These are phyloP conservation scores for Gossypium sturtianum DNA, from an alignment of 345 rosid species.

Conservation along the genomic window DNA sequence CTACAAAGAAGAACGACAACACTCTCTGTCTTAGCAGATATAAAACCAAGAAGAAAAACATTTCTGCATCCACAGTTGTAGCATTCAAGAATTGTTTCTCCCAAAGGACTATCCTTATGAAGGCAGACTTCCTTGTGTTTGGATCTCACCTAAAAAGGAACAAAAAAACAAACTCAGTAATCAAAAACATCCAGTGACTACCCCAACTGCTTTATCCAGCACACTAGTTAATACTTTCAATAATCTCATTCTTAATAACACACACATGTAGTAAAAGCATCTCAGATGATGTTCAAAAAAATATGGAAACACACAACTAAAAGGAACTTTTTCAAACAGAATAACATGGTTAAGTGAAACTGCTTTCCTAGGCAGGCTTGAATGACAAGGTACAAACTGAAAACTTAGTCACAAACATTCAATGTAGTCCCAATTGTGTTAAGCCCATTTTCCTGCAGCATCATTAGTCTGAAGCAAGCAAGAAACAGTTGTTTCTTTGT, in stretches of 20 bases:
- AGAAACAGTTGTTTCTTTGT: not conserved
- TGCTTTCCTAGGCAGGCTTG: not conserved
- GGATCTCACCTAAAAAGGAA: slow-evolving; percentile 77
- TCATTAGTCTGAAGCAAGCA: not conserved
- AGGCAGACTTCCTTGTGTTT: slow-evolving; percentile 99
- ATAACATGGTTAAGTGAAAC: not conserved
- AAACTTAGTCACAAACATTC: not conserved
- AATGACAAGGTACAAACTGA: not conserved
- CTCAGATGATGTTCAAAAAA: not conserved
- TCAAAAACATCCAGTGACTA: not conserved
- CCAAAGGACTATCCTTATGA: slow-evolving; percentile 99
- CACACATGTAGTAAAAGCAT: not conserved
- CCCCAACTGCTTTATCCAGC: not conserved
- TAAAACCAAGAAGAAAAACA: slow-evolving; percentile 96
- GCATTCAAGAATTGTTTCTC: slow-evolving; percentile 98
- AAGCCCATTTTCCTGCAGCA: not conserved
- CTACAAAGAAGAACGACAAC: slow-evolving; percentile 98
- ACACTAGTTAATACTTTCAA: not conserved
- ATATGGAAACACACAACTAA: not conserved
- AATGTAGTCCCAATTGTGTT: not conserved
- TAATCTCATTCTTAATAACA: not conserved
- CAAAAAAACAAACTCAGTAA: slow-evolving; percentile 1
- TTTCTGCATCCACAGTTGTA: slow-evolving; percentile 99
- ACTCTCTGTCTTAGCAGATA: slow-evolving; percentile 97
- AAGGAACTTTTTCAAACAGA: not conserved